Percentiles rank a stretch among this genome's conserved stretches.
phyloP scores from a whole-genome alignment of 495 filamentous ascomycete genomes.

The Podospora pseudopauciseta region DNA sequence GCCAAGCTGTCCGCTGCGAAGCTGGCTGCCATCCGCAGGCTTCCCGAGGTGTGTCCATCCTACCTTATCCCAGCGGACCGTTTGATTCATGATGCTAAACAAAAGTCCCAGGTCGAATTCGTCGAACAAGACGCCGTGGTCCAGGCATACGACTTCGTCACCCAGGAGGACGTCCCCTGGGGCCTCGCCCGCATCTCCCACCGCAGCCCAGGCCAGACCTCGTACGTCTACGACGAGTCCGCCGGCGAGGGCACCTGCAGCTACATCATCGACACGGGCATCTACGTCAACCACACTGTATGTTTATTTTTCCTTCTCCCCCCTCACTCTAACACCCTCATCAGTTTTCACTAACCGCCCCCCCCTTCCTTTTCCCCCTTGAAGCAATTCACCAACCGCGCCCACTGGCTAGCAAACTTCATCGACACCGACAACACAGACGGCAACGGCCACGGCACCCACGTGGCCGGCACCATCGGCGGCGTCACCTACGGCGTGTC shows the following conservation, averaged over 20 bases:
- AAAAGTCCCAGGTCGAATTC: conserved; percentile 44
- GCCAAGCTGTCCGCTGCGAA: conserved; percentile 31
- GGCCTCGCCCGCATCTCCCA: conserved; percentile 59
- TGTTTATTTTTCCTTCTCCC: conserved; percentile 25
- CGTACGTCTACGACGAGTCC: conserved; percentile 55
- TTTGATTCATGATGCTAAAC: neutral
- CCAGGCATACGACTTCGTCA: conserved; percentile 35
- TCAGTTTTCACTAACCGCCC: neutral
- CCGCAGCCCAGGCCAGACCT: conserved; percentile 41
- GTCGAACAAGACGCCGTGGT: conserved; percentile 49
- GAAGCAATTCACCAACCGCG: conserved; percentile 55
- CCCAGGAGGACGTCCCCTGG: conserved; percentile 55
- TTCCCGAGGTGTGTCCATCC: conserved; percentile 36
- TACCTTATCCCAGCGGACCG: neutral
- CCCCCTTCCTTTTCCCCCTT: neutral
- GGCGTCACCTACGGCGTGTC: conserved; percentile 60
- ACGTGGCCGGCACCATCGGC: conserved; percentile 62
- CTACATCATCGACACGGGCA: conserved; percentile 61
- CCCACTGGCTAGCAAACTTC: conserved; percentile 40
- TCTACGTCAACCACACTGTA: conserved; percentile 49
- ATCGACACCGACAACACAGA: conserved; percentile 35
- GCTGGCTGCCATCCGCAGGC: conserved; percentile 40
- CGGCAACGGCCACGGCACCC: conserved; percentile 55
- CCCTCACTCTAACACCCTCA: neutral
- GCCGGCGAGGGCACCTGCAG: conserved; percentile 57